Evolutionary conservation across 805 yeast genomes (phyloP).

Genomic region (Candida endomychidarum): DNA sequence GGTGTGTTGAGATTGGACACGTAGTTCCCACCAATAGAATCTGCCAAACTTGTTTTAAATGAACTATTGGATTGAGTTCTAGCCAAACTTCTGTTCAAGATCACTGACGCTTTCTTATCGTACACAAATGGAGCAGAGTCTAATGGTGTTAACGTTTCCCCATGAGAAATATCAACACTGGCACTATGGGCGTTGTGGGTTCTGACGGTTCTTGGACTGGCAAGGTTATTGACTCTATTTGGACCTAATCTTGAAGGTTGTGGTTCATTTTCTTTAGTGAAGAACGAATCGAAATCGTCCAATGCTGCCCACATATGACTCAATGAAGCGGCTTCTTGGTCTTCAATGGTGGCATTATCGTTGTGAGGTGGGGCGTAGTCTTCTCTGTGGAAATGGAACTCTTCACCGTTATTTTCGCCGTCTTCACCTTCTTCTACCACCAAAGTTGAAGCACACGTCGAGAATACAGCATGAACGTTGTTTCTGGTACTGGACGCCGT

Average conservation of each 20-base stretch:
- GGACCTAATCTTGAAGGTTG: slow-evolving; percentile 6
- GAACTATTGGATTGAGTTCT: slow-evolving; percentile 74
- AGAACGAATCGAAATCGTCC: slow-evolving; percentile 85
- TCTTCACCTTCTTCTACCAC: slow-evolving; percentile 34
- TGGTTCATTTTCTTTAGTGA: slow-evolving; percentile 50
- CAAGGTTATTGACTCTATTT: not conserved
- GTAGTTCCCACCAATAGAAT: slow-evolving; percentile 43
- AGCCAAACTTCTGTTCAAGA: slow-evolving; percentile 69
- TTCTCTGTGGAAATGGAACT: slow-evolving; percentile 58
- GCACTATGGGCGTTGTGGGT: slow-evolving; percentile 45
- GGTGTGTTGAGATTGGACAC: slow-evolving; percentile 10
- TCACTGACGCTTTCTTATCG: slow-evolving; percentile 76
- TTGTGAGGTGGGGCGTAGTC: slow-evolving; percentile 50
- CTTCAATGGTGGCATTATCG: slow-evolving; percentile 49
- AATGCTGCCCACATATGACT: slow-evolving; percentile 92
- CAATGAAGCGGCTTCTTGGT: slow-evolving; percentile 69
- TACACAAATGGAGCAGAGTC: slow-evolving; percentile 77
- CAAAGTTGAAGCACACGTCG: slow-evolving; percentile 63
- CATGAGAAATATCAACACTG: slow-evolving; percentile 60
- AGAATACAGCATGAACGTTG: slow-evolving; percentile 93
- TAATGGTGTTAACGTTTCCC: slow-evolving; percentile 47
- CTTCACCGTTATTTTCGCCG: slow-evolving; percentile 28
- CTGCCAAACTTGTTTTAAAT: slow-evolving; percentile 73
- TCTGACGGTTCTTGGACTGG: not conserved
- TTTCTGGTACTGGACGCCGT: slow-evolving; percentile 86